phyloP scores from a whole-genome alignment of 176 grass and related monocot genomes.

The Oryza coarctata region DNA sequence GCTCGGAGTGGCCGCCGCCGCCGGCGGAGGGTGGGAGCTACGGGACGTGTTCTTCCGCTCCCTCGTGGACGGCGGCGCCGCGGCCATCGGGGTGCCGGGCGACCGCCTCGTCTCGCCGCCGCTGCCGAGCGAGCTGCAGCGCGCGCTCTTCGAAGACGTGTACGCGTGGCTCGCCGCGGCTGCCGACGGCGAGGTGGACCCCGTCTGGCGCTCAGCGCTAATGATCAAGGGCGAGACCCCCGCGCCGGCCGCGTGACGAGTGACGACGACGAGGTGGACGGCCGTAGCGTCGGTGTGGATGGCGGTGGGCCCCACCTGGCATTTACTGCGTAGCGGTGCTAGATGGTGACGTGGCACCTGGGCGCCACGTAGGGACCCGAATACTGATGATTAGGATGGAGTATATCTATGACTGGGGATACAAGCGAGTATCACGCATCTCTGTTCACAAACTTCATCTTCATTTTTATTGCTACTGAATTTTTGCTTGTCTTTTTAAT shows the following conservation, averaged over 20 bases:
- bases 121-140: slow-evolving; percentile 8
- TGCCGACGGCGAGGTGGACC: slow-evolving; percentile 50
- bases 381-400: no score
- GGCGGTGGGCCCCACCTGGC: slow-evolving; percentile 11
- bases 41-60: slow-evolving; percentile 85
- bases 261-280: neutral
- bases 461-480: no score
- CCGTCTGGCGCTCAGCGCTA: slow-evolving; percentile 55
- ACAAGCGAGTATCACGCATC: no score
- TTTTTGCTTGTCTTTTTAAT: no score
- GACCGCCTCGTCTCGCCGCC: slow-evolving; percentile 54
- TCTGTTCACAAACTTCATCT: no score
- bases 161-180: slow-evolving; percentile 50
- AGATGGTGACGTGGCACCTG: slow-evolving; percentile 22
- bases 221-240: slow-evolving; percentile 15
- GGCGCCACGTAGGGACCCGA: neutral
- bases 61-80: slow-evolving; percentile 53
- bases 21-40: slow-evolving; percentile 43
- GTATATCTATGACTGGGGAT: no score
- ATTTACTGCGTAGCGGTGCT: neutral
- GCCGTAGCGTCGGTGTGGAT: neutral
- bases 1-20: slow-evolving; percentile 24
- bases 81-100: slow-evolving; percentile 56
- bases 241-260: slow-evolving; percentile 19
- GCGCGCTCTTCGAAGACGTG: slow-evolving; percentile 58